A percentile compares a stretch with the other conserved stretches of the same genome.
Evolutionary conservation across 371 early-diverging fungal genomes (phyloP).

Genomic region (Mortierella sp.): DNA sequence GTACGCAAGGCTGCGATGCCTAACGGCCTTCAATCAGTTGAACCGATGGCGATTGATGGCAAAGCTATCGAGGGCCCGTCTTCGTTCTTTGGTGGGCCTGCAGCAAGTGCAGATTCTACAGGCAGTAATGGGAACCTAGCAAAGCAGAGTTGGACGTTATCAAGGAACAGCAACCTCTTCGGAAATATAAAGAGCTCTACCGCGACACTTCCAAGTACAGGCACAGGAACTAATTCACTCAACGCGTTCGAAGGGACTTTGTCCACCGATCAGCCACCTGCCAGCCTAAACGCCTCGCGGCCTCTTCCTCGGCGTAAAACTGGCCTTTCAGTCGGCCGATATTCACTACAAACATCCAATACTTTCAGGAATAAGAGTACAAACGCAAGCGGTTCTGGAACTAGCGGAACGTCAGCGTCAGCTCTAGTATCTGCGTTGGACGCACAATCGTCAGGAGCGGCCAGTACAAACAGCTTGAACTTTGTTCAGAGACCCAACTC

Average conservation of each 20-base stretch:
- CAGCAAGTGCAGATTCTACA: not conserved
- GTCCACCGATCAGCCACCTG: not conserved
- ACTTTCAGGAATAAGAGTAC: conserved; percentile 2
- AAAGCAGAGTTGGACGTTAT: conserved; percentile 7
- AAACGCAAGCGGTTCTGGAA: not conserved
- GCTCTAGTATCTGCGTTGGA: not conserved
- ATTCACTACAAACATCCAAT: conserved; percentile 27
- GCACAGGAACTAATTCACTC: too few species aligned
- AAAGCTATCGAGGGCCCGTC: not conserved
- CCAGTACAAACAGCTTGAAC: not conserved
- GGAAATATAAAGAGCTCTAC: not conserved
- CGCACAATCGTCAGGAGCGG: not conserved
- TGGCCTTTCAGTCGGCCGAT: conserved; percentile 28
- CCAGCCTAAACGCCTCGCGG: not conserved
- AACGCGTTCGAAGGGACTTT: not conserved
- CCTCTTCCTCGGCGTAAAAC: conserved; percentile 41
- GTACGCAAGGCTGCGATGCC: conserved; percentile 1
- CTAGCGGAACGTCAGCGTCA: not conserved
- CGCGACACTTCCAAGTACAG: not conserved
- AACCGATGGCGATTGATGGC: conserved; percentile 26
- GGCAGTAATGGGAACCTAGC: not conserved
- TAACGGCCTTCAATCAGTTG: not conserved
- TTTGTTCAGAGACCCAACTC: conserved; percentile 4
- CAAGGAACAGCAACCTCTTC: not conserved
- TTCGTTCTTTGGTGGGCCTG: too few species aligned